Conservation (phyloP, 2,329 filamentous ascomycete species). For the Xylaria sp. region DNA sequence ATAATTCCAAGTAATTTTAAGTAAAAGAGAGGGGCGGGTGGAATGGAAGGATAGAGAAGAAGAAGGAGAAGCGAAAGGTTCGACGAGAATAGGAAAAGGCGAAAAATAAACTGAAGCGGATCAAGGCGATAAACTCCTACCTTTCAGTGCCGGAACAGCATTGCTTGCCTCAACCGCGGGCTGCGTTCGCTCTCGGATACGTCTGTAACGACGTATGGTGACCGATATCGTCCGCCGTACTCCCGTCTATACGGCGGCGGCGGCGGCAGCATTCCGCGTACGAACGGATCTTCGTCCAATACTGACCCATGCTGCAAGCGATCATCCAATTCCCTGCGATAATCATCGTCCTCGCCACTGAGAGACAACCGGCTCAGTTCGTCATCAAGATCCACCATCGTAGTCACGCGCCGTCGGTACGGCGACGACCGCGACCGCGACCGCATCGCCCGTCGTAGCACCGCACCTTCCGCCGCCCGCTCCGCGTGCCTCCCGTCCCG, state of each 20-base stretch:
- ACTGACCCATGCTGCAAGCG: constrained; percentile 27
- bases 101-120: not conserved
- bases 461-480: constrained; percentile 6
- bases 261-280: constrained; percentile 2
- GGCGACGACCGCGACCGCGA: constrained; percentile 1
- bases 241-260: constrained; percentile 2
- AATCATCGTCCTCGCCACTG: constrained; percentile 22
- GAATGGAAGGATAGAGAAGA: no score
- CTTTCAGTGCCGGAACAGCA: constrained; percentile 4
- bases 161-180: constrained; percentile 4
- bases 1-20: no score
- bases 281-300: constrained; percentile 30
- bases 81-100: no score
- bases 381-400: constrained; percentile 7
- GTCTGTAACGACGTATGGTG: constrained; percentile 12
- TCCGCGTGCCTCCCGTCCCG: constrained; percentile 10
- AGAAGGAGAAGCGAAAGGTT: no score
- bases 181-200: constrained; percentile 16
- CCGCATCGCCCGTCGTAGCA: not conserved
- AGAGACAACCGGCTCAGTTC: constrained; percentile 19
- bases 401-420: constrained; percentile 4
- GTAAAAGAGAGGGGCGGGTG: no score
- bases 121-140: not conserved
- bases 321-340: constrained; percentile 23
- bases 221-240: constrained; percentile 5